Evolutionary conservation across 2,329 filamentous ascomycete genomes (phyloP).

Genomic region (Tetracladium maxilliforme): DNA sequence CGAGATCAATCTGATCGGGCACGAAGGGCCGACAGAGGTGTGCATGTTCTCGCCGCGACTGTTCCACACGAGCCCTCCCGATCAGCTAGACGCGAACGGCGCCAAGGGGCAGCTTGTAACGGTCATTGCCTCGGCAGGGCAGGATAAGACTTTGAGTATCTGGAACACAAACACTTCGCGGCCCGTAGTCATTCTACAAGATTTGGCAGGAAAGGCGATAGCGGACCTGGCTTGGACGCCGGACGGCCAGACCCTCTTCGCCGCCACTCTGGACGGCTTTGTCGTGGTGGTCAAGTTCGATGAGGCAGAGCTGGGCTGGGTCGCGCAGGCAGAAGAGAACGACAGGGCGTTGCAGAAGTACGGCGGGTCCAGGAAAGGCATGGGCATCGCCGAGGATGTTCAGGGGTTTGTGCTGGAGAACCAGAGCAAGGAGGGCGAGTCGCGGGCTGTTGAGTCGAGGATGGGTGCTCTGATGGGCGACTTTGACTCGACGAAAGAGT

Average conservation of each 20-base stretch:
- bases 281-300: slow-evolving; percentile 75
- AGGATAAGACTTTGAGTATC: slow-evolving; percentile 89
- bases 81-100: slow-evolving; percentile 32
- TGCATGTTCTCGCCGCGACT: slow-evolving; percentile 91
- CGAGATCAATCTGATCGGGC: slow-evolving; percentile 93
- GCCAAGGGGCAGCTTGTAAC: slow-evolving; percentile 50
- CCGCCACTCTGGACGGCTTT: slow-evolving; percentile 78
- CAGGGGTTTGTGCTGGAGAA: slow-evolving; percentile 80
- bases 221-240: slow-evolving; percentile 91
- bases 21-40: slow-evolving; percentile 93
- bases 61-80: slow-evolving; percentile 57
- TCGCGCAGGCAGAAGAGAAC: slow-evolving; percentile 75
- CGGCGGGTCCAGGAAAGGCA: slow-evolving; percentile 72
- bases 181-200: slow-evolving; percentile 79
- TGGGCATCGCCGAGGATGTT: slow-evolving; percentile 85
- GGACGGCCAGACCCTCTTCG: slow-evolving; percentile 74
- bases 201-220: slow-evolving; percentile 80
- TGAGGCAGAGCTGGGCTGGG: slow-evolving; percentile 77
- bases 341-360: slow-evolving; percentile 89
- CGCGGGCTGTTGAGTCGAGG: slow-evolving; percentile 77
- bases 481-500: slow-evolving; percentile 22
- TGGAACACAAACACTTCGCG: slow-evolving; percentile 96
- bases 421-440: slow-evolving; percentile 80
- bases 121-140: slow-evolving; percentile 90
- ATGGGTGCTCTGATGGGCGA: slow-evolving; percentile 99